Percentiles rank a stretch among this genome's conserved stretches.
These are phyloP conservation scores for Polyplosphaeria fusca DNA, from an alignment of 495 filamentous ascomycete species.

Conservation along the genomic window DNA sequence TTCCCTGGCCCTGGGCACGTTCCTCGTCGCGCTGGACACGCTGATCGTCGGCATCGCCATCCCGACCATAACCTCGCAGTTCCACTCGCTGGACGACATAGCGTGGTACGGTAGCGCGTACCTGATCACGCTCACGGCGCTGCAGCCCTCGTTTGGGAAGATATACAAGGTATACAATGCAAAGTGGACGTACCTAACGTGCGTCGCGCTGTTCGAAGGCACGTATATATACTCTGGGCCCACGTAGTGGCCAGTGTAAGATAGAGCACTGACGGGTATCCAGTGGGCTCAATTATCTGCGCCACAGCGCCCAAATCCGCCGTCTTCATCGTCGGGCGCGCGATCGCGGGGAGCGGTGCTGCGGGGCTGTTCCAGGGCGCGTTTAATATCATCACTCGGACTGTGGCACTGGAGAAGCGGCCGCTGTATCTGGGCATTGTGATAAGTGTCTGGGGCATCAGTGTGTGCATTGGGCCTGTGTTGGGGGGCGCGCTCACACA, in stretches of 20 bases:
- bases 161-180: constrained; percentile 34
- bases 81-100: constrained; percentile 35
- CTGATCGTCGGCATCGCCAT: constrained; percentile 37
- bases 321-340: constrained; percentile 49
- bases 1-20: constrained; percentile 15
- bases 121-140: constrained; percentile 34
- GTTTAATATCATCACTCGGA: constrained; percentile 2
- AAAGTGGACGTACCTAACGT: constrained; percentile 27
- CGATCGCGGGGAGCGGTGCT: constrained; percentile 41
- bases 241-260: not conserved
- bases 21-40: constrained; percentile 33
- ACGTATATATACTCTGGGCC: not conserved
- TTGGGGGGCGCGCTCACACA: constrained; percentile 37
- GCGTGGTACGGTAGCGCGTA: constrained; percentile 39
- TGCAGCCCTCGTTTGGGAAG: constrained; percentile 37
- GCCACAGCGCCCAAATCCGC: constrained; percentile 44
- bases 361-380: constrained; percentile 21
- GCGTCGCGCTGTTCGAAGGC: constrained; percentile 37
- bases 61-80: constrained; percentile 33
- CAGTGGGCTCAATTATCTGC: constrained; percentile 47
- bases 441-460: constrained; percentile 35
- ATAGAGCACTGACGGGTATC: constrained; percentile 4
- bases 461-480: constrained; percentile 30
- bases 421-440: constrained; percentile 27
- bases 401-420: constrained; percentile 6